These are phyloP conservation scores for Pseudotulostoma volvatum DNA, from an alignment of 495 filamentous ascomycete genomes.

Conservation along the genomic window DNA sequence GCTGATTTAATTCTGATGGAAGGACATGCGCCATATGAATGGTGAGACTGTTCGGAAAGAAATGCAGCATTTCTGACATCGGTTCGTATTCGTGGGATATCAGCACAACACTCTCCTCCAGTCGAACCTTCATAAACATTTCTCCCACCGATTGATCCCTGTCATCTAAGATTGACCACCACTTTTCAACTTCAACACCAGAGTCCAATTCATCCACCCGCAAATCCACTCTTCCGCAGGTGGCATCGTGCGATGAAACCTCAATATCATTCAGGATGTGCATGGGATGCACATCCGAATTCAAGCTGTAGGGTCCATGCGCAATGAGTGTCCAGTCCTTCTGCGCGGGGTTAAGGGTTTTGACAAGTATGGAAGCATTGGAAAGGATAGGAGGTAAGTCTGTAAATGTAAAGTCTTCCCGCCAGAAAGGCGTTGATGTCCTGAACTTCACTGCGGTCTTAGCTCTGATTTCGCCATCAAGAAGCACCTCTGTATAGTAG, in stretches of 20 bases:
- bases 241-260: conserved; percentile 37
- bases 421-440: conserved; percentile 81
- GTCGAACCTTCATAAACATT: conserved; percentile 66
- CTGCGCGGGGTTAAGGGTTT: conserved; percentile 39
- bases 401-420: conserved; percentile 75
- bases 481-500: conserved; percentile 80
- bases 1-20: conserved; percentile 54
- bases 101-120: conserved; percentile 79
- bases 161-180: conserved; percentile 71
- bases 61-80: conserved; percentile 70
- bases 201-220: conserved; percentile 67
- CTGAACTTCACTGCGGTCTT: conserved; percentile 71
- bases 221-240: conserved; percentile 64
- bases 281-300: conserved; percentile 26
- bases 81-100: conserved; percentile 73
- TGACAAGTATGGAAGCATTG: conserved; percentile 66
- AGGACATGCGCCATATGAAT: conserved; percentile 67
- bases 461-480: conserved; percentile 79
- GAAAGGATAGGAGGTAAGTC: conserved; percentile 72
- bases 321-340: conserved; percentile 37
- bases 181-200: conserved; percentile 70
- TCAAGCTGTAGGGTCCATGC: conserved; percentile 28
- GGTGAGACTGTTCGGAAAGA: conserved; percentile 68
- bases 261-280: conserved; percentile 34
- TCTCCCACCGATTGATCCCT: conserved; percentile 63